Base-by-base conservation (phyloP, 2,329 filamentous ascomycete genomes). In the Ophiostoma sp. region DNA sequence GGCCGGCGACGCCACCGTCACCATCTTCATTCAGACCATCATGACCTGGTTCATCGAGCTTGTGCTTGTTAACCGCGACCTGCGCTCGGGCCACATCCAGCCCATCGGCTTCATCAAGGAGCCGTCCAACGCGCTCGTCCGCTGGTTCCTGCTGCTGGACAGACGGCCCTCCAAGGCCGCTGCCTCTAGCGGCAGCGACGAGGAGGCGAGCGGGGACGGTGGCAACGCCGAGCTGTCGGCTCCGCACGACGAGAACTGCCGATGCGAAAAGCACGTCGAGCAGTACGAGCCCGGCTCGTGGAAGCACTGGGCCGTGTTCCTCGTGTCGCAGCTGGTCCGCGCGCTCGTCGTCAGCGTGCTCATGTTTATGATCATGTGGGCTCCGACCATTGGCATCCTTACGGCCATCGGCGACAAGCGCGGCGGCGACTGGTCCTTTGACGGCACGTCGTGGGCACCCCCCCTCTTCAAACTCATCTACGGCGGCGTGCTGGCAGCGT, bases 11-110 rank as follows among this genome's bases (percentile, higher is more conserved):
- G 80, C 79, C 2, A 80, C 77, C 49, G 76, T 85, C 55, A 85
- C 83, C n/a, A 78, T 83, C 69, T 76, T 85, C 70, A 66, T 84
- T 66, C 83, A 85, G 74, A 79, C 77, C 71, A 73, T 82, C 70
- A 76, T 83, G 64, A 85, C 83, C 36, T 85, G 83, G 83, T 75
- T 83, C 66, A 75, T 83, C 58, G 81, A 84, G 73, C 75, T 79
- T 47, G 69, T 78, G 41, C 74, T 84, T n/a, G 82, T 85, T 40
- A 80, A 79, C 71, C 75, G 76, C 36, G 82, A 85, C 74, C 75
- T 85, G 27, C 76, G 74, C 36, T 75, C 75, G 45, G 80, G 81
- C 45, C 77, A 76, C 8, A 77, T 85, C 62, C 78, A 81, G 69
- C 79, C 83, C 40, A 79, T 84, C 42, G 81, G 81, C 45, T 81